A percentile compares a stretch with the other conserved stretches of the same genome.
Conservation (phyloP, 768 basidiomycete genomes). For the Boletus speciosus region DNA sequence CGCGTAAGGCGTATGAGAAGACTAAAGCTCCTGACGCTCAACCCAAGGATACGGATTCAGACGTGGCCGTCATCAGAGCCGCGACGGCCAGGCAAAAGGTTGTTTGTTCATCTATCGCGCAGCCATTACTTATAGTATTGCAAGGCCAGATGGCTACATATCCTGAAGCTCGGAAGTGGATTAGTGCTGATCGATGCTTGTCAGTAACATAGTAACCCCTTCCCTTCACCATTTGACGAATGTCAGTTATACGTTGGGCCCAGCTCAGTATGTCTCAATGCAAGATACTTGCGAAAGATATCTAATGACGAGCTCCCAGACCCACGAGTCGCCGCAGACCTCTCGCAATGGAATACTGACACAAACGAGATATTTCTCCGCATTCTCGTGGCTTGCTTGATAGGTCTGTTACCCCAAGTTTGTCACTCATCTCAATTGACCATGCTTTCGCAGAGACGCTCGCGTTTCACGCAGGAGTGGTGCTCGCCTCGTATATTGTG, state of each 20-base stretch:
- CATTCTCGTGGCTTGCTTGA: constrained; percentile 61
- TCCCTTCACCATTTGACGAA: constrained; percentile 1
- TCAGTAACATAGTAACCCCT: constrained; percentile 35
- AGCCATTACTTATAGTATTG: not conserved
- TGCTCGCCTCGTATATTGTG: constrained; percentile 51
- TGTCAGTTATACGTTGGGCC: constrained; percentile 73
- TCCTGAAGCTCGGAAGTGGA: constrained; percentile 55
- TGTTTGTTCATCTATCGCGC: not conserved
- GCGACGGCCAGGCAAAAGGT: constrained; percentile 28
- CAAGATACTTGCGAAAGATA: not conserved
- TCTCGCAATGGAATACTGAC: constrained; percentile 52
- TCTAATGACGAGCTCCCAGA: constrained; percentile 30
- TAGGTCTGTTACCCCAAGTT: constrained; percentile 41
- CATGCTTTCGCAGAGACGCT: constrained; percentile 54
- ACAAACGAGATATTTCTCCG: constrained; percentile 49
- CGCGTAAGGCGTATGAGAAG: constrained; percentile 41
- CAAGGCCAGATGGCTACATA: constrained; percentile 57
- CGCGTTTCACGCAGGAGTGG: constrained; percentile 69
- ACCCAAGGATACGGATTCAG: not conserved
- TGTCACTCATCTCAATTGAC: not conserved
- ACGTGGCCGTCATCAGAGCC: not conserved
- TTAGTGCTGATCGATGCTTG: constrained; percentile 70
- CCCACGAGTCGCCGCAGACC: constrained; percentile 34
- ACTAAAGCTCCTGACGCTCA: not conserved
- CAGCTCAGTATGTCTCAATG: constrained; percentile 50